Evolutionary conservation across 2,329 filamentous ascomycete species (phyloP).

Genomic region (Colletotrichum melonis): DNA sequence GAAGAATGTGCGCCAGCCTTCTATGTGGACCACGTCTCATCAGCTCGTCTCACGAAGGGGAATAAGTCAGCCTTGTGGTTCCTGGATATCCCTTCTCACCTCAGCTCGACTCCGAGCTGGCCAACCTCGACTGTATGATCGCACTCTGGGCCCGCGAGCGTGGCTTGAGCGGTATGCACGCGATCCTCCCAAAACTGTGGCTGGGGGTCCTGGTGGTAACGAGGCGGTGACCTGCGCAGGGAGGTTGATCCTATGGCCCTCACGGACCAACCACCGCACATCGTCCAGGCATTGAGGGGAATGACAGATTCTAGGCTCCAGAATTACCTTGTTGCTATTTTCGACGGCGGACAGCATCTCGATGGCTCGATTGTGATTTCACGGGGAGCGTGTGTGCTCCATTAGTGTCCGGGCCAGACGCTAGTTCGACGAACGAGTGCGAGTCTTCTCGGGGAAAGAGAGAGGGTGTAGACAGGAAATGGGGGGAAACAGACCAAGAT

Average conservation of each 20-base stretch:
- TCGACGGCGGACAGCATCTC: slow-evolving; percentile 2
- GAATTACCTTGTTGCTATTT: slow-evolving; percentile 29
- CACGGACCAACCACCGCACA: slow-evolving; percentile 22
- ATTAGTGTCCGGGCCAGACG: neutral
- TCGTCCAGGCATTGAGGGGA: slow-evolving; percentile 17
- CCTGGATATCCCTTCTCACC: slow-evolving; percentile 14
- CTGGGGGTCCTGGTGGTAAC: slow-evolving; percentile 15
- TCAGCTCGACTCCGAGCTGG: slow-evolving; percentile 16
- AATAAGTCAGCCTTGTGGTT: slow-evolving; percentile 22
- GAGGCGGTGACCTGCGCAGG: slow-evolving; percentile 24
- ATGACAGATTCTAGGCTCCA: slow-evolving; percentile 30
- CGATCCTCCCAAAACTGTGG: slow-evolving; percentile 27
- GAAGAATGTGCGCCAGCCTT: slow-evolving; percentile 1
- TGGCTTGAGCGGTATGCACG: slow-evolving; percentile 27
- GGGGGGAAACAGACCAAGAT: neutral
- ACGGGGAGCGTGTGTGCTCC: neutral
- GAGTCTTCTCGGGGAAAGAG: neutral
- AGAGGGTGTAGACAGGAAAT: neutral
- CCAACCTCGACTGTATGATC: neutral
- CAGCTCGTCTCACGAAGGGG: neutral
- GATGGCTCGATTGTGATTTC: neutral
- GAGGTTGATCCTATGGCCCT: slow-evolving; percentile 26
- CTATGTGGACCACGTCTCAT: too few species aligned
- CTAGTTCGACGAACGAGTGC: neutral
- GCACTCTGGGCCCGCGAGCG: neutral